Evolutionary conservation across 2,329 filamentous ascomycete species (phyloP), one percentile per base, ranked within the genome.

Genomic region (Alternaria conjuncta): DNA sequence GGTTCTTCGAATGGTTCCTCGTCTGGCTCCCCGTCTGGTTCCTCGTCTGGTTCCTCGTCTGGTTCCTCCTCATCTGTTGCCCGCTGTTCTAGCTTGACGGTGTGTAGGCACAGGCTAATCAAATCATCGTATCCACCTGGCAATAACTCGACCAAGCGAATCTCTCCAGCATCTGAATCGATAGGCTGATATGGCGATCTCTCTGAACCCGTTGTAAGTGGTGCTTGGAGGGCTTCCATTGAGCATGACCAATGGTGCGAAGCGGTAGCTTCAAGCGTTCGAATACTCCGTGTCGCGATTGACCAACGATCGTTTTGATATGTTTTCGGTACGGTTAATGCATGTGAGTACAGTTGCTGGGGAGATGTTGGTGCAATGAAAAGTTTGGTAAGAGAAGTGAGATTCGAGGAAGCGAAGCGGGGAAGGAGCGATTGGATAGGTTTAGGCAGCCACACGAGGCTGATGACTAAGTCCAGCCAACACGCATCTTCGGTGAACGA

Each of bases 121-220:
- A n/a, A 2, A 5, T 50, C 46, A 1, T 20, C 11, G 6, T 50
- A 30, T 3, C n/a, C 5, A 8, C 25, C 25, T 4, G 46, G 46
- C 11, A 15, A 8, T 11, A 50, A 3, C 10, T 50, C n/a, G 1
- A 50, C n/a, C 6, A 50, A 15, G n/a, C 46, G 46, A 18, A 30
- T 28, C 8, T 50, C 46, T 5, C 46, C 46, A 5, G 8, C 28
- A 2, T 50, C 46, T 11, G 25, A 50, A 13, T 20, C 25, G 25
- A 50, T 50, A 2, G n/a, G 12, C 5, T n/a, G 12, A n/a, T 50
- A 30, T 18, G 46, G 32, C 4, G 32, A 36, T n/a, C 0, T 0
- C 1, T 9, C 15, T 5, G 32, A 36, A 3, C 13, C 13, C 1
- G 15, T n/a, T 0, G 32, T 0, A 36, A n/a, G 4, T 2, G 32